Evolutionary conservation across 192 early-diverging fungal species (phyloP).

Genomic region (Gigaspora rosea): DNA sequence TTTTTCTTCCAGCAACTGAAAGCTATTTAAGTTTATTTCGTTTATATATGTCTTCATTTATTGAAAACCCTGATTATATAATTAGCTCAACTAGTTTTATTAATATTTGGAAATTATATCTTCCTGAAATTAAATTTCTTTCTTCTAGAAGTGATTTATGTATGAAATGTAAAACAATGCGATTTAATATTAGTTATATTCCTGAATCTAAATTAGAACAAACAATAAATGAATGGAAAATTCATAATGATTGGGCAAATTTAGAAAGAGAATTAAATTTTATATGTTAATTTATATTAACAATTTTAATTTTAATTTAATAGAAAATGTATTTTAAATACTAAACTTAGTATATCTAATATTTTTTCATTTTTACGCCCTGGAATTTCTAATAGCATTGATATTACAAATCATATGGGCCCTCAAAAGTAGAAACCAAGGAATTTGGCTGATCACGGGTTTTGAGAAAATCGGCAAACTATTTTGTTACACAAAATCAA

Average conservation of each 20-base stretch:
- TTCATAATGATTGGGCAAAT: background rate
- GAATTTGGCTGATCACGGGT: too few species aligned
- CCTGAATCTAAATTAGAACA: background rate
- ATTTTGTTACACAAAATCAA: too few species aligned
- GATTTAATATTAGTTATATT: background rate
- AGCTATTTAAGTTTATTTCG: background rate
- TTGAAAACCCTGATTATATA: too few species aligned
- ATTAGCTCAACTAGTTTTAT: too few species aligned
- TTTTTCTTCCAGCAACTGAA: constrained; percentile 8
- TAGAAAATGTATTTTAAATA: constrained; percentile 2
- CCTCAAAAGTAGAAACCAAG: too few species aligned
- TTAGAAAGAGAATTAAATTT: background rate
- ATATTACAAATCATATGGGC: too few species aligned
- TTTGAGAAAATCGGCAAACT: too few species aligned
- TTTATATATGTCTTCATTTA: too few species aligned
- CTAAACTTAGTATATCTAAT: background rate
- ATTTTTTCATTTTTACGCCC: background rate
- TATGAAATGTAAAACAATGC: background rate
- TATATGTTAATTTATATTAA: background rate
- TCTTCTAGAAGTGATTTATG: background rate
- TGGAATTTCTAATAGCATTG: background rate
- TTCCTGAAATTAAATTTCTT: constrained; percentile 4
- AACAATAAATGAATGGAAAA: background rate
- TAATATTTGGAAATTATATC: background rate
- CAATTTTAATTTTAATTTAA: background rate